phyloP scores from a whole-genome alignment of 2,329 filamentous ascomycete genomes.

The Botrytis cinerea region DNA sequence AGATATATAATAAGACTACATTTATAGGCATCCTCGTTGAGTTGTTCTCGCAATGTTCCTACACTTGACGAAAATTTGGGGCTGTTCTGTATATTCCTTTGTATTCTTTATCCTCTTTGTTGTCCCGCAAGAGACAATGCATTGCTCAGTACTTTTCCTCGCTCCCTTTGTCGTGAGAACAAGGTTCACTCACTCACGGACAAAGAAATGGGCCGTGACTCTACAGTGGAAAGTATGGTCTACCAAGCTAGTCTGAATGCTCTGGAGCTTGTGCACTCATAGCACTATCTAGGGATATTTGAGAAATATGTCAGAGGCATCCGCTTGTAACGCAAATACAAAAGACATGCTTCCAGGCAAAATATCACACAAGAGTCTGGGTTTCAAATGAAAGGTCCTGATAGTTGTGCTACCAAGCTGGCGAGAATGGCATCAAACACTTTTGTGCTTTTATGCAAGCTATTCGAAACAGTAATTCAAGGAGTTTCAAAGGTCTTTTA shows the following conservation, averaged over 20 bases:
- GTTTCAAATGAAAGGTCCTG: not conserved
- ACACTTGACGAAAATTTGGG: not conserved
- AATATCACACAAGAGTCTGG: not conserved
- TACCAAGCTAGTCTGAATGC: not conserved
- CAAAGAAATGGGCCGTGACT: not conserved
- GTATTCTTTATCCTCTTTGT: not conserved
- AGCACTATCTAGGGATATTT: not conserved
- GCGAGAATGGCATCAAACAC: not conserved
- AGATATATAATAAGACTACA: not conserved
- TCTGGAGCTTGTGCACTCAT: not conserved
- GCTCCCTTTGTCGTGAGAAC: not conserved
- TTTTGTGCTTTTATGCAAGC: not conserved
- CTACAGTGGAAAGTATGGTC: not conserved
- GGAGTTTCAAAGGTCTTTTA: not conserved
- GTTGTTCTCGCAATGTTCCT: not conserved
- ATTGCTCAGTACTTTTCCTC: not conserved
- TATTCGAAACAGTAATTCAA: not conserved
- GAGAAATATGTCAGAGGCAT: not conserved
- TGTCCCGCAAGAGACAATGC: not conserved
- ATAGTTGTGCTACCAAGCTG: not conserved
- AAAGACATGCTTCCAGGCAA: not conserved
- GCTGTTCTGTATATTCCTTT: not conserved
- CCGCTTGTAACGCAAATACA: not conserved
- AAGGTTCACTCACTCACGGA: not conserved
- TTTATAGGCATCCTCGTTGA: not conserved